Conservation (phyloP, 352 stramenopile genomes). For the Phytophthora melonis region DNA sequence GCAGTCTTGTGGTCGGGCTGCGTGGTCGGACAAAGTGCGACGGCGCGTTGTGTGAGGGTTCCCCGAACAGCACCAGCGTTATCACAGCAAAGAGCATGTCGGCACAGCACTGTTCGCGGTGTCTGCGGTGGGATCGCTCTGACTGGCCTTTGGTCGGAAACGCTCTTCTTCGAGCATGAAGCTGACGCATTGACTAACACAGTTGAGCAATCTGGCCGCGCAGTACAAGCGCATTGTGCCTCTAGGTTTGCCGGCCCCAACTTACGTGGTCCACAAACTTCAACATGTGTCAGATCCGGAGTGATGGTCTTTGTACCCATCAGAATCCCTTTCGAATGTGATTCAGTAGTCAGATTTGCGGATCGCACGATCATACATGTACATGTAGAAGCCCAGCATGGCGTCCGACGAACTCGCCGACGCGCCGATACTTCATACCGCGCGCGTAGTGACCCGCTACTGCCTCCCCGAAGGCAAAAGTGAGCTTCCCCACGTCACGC, state of each 20-base stretch:
- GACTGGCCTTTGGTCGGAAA: background rate
- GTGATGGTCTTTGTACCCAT: too few relatives aligned
- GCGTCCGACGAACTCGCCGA: too few relatives aligned
- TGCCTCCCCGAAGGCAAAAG: conserved; percentile 13
- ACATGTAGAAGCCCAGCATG: too few relatives aligned
- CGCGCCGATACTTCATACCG: conserved; percentile 15
- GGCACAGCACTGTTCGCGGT: background rate
- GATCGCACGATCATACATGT: too few relatives aligned
- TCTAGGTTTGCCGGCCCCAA: background rate
- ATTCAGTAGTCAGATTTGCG: too few relatives aligned
- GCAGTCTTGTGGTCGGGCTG: background rate
- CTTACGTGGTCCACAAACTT: background rate
- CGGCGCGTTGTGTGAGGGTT: background rate
- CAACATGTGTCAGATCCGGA: background rate
- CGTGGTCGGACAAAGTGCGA: conserved; percentile 1
- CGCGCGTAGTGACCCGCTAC: conserved; percentile 11
- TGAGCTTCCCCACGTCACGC: conserved; percentile 24
- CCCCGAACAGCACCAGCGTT: background rate
- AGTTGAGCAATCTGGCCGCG: too few relatives aligned
- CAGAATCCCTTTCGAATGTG: too few relatives aligned
- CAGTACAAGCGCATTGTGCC: too few relatives aligned
- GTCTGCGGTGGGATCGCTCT: background rate
- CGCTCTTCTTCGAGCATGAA: background rate
- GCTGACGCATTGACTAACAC: background rate
- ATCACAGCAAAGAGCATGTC: background rate